phyloP scores from a whole-genome alignment of 805 yeast genomes.

The Candida michaelii region DNA sequence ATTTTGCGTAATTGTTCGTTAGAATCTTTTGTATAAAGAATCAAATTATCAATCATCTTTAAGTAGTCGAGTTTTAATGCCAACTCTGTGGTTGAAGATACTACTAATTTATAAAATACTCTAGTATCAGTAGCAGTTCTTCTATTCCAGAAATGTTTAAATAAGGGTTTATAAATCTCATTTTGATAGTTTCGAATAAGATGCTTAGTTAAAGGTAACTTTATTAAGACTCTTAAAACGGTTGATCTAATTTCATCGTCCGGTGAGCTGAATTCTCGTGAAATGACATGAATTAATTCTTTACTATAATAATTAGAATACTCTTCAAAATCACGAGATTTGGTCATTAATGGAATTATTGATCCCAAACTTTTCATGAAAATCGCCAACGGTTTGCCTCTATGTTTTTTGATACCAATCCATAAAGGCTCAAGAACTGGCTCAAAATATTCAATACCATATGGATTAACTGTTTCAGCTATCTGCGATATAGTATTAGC shows the following conservation, averaged over 20 bases:
- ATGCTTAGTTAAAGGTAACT: conserved; percentile 61
- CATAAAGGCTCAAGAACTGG: conserved; percentile 71
- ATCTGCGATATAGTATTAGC: conserved; percentile 71
- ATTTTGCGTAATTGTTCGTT: conserved; percentile 76
- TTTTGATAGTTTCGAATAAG: conserved; percentile 50
- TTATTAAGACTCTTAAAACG: conserved; percentile 65
- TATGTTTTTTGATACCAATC: conserved; percentile 71
- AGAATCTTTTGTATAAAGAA: conserved; percentile 70
- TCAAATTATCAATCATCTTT: conserved; percentile 55
- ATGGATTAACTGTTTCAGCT: conserved; percentile 82
- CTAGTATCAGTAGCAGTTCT: conserved; percentile 66
- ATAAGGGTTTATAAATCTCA: conserved; percentile 60
- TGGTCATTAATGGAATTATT: conserved; percentile 80
- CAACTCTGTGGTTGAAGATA: conserved; percentile 68
- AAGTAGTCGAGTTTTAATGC: conserved; percentile 68
- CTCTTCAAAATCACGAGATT: conserved; percentile 52
- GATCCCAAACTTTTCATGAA: conserved; percentile 77
- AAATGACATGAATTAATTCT: conserved; percentile 65
- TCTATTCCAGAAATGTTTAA: conserved; percentile 77
- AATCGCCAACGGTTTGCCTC: conserved; percentile 77
- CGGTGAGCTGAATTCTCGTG: conserved; percentile 74
- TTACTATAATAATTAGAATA: conserved; percentile 74
- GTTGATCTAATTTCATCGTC: conserved; percentile 86
- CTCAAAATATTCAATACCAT: conserved; percentile 89
- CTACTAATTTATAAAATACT: conserved; percentile 57